These are phyloP conservation scores for Verticillium tricorpus DNA, from an alignment of 2,329 filamentous ascomycete species.

Conservation along the genomic window DNA sequence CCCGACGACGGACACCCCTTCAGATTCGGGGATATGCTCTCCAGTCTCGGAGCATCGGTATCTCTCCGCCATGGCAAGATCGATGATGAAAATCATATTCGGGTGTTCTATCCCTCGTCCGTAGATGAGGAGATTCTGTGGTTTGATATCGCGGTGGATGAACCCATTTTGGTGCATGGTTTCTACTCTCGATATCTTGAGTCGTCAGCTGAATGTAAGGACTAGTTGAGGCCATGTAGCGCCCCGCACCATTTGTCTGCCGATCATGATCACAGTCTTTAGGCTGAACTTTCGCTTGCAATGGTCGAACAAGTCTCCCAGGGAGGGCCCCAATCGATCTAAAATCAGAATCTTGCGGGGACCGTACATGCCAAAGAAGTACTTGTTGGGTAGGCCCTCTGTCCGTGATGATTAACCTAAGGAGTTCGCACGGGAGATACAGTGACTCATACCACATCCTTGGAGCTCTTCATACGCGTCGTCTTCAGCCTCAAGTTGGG, in stretches of 20 bases:
- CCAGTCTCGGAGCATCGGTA: neutral
- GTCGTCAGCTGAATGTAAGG: neutral
- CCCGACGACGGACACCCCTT: neutral
- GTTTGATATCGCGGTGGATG: neutral
- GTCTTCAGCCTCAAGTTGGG: neutral
- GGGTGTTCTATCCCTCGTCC: neutral
- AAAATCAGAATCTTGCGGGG: neutral
- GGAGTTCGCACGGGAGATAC: neutral
- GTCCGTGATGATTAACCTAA: neutral
- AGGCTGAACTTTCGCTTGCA: neutral
- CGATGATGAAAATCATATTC: neutral
- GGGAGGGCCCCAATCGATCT: neutral
- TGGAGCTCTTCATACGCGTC: neutral
- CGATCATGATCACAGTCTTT: neutral
- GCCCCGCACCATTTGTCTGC: neutral
- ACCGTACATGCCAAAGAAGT: neutral
- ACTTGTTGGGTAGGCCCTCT: neutral
- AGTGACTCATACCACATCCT: neutral
- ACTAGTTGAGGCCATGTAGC: neutral
- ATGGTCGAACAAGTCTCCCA: neutral
- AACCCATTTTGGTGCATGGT: neutral
- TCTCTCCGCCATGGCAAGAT: neutral
- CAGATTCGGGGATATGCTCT: neutral
- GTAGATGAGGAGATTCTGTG: neutral
- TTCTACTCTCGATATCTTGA: neutral